Evolutionary conservation across 805 yeast genomes (phyloP).

Genomic region (Jamesozyma rosinii): DNA sequence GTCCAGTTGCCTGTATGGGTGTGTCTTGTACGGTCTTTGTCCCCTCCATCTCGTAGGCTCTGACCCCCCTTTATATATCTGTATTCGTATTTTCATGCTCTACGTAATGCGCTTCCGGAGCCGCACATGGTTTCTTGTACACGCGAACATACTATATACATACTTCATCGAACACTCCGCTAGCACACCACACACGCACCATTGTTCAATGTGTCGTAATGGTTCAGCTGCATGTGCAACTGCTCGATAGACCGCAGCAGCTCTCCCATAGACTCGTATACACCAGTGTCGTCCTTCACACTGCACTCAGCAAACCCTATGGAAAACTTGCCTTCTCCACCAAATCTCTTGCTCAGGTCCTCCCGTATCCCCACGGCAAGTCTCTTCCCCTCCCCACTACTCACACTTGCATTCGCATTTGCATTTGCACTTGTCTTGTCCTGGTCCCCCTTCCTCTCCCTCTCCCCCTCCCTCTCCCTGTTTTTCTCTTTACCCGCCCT

Average conservation of each 20-base stretch:
- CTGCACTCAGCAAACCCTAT: slow-evolving; percentile 25
- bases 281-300: slow-evolving; percentile 19
- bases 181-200: not conserved
- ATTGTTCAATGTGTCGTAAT: not conserved
- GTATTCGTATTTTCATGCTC: too few species aligned
- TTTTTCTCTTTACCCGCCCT: slow-evolving; percentile 4
- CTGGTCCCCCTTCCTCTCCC: too few species aligned
- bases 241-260: slow-evolving; percentile 1
- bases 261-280: slow-evolving; percentile 17
- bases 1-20: too few species aligned
- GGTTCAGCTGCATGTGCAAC: not conserved
- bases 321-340: not conserved
- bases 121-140: too few species aligned
- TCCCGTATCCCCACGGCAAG: slow-evolving; percentile 7
- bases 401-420: slow-evolving; percentile 9
- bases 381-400: slow-evolving; percentile 15
- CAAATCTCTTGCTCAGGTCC: not conserved
- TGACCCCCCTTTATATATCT: too few species aligned
- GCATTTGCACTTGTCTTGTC: too few species aligned
- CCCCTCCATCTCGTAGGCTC: too few species aligned
- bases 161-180: too few species aligned
- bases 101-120: too few species aligned
- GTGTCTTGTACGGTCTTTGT: too few species aligned
- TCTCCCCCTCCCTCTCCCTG: too few species aligned
- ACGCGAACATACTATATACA: too few species aligned